phyloP scores from a whole-genome alignment of 2,329 filamentous ascomycete genomes.

The Neofusicoccum laricinum region DNA sequence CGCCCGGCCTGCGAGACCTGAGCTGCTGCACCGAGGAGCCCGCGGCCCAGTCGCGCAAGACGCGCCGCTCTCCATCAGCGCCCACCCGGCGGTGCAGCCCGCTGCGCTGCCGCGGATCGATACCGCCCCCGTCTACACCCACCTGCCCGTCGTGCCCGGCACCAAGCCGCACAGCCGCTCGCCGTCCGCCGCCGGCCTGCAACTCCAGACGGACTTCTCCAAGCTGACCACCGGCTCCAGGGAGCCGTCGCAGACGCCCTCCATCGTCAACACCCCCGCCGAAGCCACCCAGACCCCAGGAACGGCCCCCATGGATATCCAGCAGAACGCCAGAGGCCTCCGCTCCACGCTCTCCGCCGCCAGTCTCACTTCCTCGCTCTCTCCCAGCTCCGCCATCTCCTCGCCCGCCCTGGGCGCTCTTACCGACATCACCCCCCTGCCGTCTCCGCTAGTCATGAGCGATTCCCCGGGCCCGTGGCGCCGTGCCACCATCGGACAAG shows the following conservation, averaged over 20 bases:
- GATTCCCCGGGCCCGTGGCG: constrained; percentile 45
- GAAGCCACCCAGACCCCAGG: constrained; percentile 26
- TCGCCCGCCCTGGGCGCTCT: constrained; percentile 49
- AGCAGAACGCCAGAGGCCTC: constrained; percentile 24
- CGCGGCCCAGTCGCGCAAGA: background rate
- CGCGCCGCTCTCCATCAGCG: background rate
- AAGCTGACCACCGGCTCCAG: constrained; percentile 8
- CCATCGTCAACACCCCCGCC: constrained; percentile 18
- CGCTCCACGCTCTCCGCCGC: constrained; percentile 41
- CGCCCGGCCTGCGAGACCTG: constrained; percentile 7
- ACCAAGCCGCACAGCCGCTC: constrained; percentile 31
- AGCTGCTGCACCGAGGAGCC: background rate
- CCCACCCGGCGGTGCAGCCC: background rate
- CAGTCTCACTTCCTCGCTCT: constrained; percentile 45
- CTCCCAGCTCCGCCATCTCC: constrained; percentile 44
- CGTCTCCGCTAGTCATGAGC: constrained; percentile 45
- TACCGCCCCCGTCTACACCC: constrained; percentile 13
- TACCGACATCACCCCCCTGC: constrained; percentile 51
- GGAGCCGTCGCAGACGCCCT: constrained; percentile 12
- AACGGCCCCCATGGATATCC: constrained; percentile 38
- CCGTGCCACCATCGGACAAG: constrained; percentile 26
- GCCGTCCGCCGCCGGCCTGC: constrained; percentile 29
- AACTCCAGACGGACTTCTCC: constrained; percentile 28
- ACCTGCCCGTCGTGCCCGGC: constrained; percentile 23
- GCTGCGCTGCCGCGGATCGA: constrained; percentile 12